Percentiles rank a stretch among this genome's conserved stretches.
Conservation (phyloP, 2,329 filamentous ascomycete genomes). For the Ascosphaera apis region DNA sequence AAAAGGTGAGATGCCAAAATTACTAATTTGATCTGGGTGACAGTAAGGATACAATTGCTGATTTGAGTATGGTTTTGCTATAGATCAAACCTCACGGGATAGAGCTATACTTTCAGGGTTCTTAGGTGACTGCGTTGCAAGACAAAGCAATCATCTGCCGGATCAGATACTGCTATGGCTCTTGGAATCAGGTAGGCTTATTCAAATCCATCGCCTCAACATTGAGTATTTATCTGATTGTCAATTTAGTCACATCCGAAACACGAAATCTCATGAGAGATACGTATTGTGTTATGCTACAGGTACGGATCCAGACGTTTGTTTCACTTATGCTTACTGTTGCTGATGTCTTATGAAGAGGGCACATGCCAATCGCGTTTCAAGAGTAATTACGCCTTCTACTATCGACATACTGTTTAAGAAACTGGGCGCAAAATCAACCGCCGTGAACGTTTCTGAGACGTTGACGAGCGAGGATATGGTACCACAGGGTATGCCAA, state of each 20-base stretch:
- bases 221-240: neutral
- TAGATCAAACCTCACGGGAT: conserved; percentile 27
- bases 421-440: conserved; percentile 30
- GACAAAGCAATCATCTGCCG: conserved; percentile 24
- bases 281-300: conserved; percentile 35
- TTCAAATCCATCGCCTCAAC: neutral
- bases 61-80: conserved; percentile 4
- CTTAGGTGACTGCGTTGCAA: conserved; percentile 28
- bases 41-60: neutral
- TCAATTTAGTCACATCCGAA: conserved; percentile 29
- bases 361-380: conserved; percentile 11
- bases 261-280: conserved; percentile 30
- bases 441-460: conserved; percentile 18
- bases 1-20: conserved; percentile 10
- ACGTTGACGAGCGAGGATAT: conserved; percentile 9
- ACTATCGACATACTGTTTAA: conserved; percentile 31
- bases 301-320: conserved; percentile 18
- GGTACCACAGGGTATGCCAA: conserved; percentile 7
- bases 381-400: conserved; percentile 14
- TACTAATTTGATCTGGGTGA: neutral
- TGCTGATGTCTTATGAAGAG: conserved; percentile 10
- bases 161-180: conserved; percentile 47
- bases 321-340: neutral
- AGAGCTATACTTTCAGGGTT: conserved; percentile 40
- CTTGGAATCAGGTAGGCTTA: conserved; percentile 13